Evolutionary conservation across 192 early-diverging fungal genomes (phyloP).

Genomic region (Cladochytrium replicatum): DNA sequence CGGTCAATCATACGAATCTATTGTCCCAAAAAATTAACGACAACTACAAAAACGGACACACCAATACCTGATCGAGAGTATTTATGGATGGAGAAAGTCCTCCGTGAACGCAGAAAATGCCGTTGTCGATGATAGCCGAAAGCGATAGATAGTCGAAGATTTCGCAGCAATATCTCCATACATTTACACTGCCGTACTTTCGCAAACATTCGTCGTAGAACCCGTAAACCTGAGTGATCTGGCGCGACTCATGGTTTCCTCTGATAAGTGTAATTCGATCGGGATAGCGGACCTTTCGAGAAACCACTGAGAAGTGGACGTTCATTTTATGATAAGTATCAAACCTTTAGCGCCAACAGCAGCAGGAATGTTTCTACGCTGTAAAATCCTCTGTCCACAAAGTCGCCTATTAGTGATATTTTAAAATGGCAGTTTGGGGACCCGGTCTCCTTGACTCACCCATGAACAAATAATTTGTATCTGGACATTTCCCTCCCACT

Average conservation of each 20-base stretch:
- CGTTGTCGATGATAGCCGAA: slow-evolving; percentile 91
- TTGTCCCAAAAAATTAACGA: not conserved
- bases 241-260: slow-evolving; percentile 97
- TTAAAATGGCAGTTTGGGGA: too few species aligned
- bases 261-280: slow-evolving; percentile 82
- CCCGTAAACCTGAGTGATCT: slow-evolving; percentile 99
- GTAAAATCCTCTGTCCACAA: slow-evolving; percentile 98
- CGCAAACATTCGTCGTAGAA: slow-evolving; percentile 99
- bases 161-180: slow-evolving; percentile 97
- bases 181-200: slow-evolving; percentile 97
- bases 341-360: slow-evolving; percentile 89
- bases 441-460: too few species aligned
- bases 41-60: too few species aligned
- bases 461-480: slow-evolving; percentile 99
- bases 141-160: slow-evolving; percentile 96
- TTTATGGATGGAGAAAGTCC: slow-evolving; percentile 91
- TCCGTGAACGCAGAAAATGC: slow-evolving; percentile 98
- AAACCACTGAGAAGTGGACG: too few species aligned
- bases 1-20: slow-evolving; percentile 44
- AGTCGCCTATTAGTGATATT: slow-evolving; percentile 76
- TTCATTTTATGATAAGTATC: too few species aligned
- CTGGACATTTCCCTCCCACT: slow-evolving; percentile 91
- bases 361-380: slow-evolving; percentile 96
- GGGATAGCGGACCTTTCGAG: slow-evolving; percentile 42
- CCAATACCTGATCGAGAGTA: slow-evolving; percentile 85